Percentiles rank a stretch among this genome's conserved stretches.
Evolutionary conservation across 306 rosid species (phyloP).

Genomic region (Acacia confusa): DNA sequence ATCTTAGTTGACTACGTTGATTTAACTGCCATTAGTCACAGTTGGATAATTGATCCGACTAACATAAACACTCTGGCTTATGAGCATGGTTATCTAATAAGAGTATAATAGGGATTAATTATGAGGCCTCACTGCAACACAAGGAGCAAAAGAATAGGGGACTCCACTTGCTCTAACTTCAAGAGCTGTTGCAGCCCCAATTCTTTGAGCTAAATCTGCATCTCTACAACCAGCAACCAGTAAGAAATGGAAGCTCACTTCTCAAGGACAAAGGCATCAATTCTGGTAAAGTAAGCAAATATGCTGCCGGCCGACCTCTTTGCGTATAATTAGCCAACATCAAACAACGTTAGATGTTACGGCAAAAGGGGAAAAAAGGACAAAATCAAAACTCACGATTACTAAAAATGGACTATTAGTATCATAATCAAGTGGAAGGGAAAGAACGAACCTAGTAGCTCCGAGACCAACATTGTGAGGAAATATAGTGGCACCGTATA

Average conservation of each 20-base stretch:
- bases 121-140: conserved; percentile 74
- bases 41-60: not conserved
- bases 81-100: not conserved
- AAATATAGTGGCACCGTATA: conserved; percentile 78
- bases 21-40: conserved; percentile 1
- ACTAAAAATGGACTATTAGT: not conserved
- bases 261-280: not conserved
- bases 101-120: not conserved
- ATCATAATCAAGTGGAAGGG: conserved; percentile 8
- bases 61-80: not conserved
- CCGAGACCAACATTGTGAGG: conserved; percentile 91
- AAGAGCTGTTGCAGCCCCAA: conserved; percentile 82
- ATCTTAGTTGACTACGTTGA: not conserved
- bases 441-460: conserved; percentile 66
- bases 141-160: conserved; percentile 74
- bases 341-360: not conserved
- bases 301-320: not conserved
- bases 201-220: conserved; percentile 72
- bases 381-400: not conserved
- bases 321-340: not conserved
- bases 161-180: conserved; percentile 86
- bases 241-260: not conserved
- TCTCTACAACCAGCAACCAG: conserved; percentile 49
- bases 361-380: too few relatives aligned
- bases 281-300: not conserved